Percentiles rank a stretch among this genome's conserved stretches.
phyloP scores from a whole-genome alignment of 1,139 yeast species.

The Sugiyamaella neomexicana region DNA sequence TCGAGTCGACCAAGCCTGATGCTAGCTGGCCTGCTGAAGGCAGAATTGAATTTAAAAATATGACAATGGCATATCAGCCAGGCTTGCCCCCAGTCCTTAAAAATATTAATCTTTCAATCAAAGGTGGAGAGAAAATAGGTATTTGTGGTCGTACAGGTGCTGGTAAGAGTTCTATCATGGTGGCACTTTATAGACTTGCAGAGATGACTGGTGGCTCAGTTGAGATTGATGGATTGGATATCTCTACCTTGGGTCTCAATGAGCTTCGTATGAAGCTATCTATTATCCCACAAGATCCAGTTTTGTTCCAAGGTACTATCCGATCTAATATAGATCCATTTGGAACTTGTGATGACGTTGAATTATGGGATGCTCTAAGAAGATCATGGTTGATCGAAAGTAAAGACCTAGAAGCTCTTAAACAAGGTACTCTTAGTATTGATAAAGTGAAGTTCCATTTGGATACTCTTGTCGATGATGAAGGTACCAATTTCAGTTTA shows the following conservation, averaged over 20 bases:
- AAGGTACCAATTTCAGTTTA: conserved; percentile 70
- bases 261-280: conserved; percentile 61
- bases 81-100: conserved; percentile 74
- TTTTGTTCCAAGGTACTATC: conserved; percentile 64
- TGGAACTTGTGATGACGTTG: conserved; percentile 50
- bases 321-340: conserved; percentile 71
- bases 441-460: conserved; percentile 66
- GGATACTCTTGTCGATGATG: conserved; percentile 70
- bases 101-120: conserved; percentile 48
- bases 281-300: conserved; percentile 81
- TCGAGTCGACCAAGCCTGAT: conserved; percentile 61
- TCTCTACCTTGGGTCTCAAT: conserved; percentile 54
- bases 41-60: conserved; percentile 57
- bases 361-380: conserved; percentile 58
- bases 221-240: conserved; percentile 60
- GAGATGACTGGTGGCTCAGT: conserved; percentile 58
- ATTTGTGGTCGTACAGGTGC: conserved; percentile 83
- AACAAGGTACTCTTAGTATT: conserved; percentile 38
- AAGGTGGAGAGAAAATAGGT: conserved; percentile 63
- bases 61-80: conserved; percentile 67
- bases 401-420: conserved; percentile 29
- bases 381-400: conserved; percentile 59
- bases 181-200: conserved; percentile 60
- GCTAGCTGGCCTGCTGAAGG: conserved; percentile 66
- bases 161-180: conserved; percentile 70